Evolutionary conservation across 176 grass and related monocot genomes (phyloP), one percentile per base, ranked within the genome.

Genomic region (Dactylis glomerata): DNA sequence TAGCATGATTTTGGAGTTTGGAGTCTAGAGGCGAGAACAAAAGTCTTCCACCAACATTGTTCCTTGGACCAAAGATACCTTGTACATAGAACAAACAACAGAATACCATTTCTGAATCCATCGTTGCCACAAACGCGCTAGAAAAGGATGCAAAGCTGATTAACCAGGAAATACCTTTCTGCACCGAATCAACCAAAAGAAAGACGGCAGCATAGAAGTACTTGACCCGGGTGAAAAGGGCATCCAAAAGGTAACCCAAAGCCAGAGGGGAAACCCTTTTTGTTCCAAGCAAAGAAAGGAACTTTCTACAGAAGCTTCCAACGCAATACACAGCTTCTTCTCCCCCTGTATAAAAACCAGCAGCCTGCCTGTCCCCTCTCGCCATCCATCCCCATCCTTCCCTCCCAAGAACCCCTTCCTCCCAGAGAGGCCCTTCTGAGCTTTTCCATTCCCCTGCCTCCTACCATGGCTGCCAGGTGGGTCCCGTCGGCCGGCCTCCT

Each of bases 381-480:
- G 13, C 61, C 59, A 50, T 66, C 59, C 76, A 75, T 10, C 46
- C 71, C 46, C 70, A 49, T 75, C 72, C 72, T 47, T 3, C 40
- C 34, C n/a, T 10, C 37, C 41, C 64, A 10, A 67, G 32, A 67
- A 67, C 64, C 64, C 31, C 71, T 31, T 12, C 10, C 22, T 57
- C 10, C 55, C 23, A n/a, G n/a, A n/a, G n/a, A n/a, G n/a, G n/a
- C n/a, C n/a, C n/a, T n/a, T n/a, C n/a, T n/a, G n/a, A n/a, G n/a
- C n/a, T n/a, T n/a, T n/a, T n/a, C n/a, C n/a, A n/a, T n/a, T n/a
- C n/a, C n/a, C n/a, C n/a, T n/a, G n/a, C n/a, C n/a, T n/a, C n/a
- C n/a, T n/a, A n/a, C 16, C 31, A 81, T 91, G 74, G 85, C 85
- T 26, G 50, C 61, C 50, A 33, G 81, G 85, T 59, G 75, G 84